Conservation (phyloP, 257 asterid genomes). For the Scutellaria minor region DNA sequence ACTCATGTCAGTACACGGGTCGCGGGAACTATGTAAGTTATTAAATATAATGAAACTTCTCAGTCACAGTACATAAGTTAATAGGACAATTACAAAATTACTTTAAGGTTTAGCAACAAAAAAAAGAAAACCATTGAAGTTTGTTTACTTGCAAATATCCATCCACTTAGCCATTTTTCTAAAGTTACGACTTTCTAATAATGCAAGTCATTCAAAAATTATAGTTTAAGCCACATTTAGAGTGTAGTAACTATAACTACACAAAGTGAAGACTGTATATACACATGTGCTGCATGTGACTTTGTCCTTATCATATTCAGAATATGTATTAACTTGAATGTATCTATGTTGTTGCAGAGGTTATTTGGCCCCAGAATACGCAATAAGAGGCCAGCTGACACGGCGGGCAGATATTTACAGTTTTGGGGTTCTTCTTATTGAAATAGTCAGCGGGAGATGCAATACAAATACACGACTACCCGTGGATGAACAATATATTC, state of each 20-base stretch:
- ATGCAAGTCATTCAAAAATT: background rate
- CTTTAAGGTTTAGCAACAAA: background rate
- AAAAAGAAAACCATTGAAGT: background rate
- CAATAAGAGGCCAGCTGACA: conserved; percentile 85
- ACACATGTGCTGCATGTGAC: background rate
- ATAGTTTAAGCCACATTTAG: background rate
- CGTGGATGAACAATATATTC: conserved; percentile 76
- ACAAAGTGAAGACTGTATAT: background rate
- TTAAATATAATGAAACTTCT: conserved; percentile 20
- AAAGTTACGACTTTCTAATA: background rate
- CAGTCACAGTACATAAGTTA: background rate
- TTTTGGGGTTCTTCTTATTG: conserved; percentile 89
- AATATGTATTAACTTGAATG: conserved; percentile 14
- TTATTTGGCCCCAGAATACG: conserved; percentile 98
- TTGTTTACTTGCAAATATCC: background rate
- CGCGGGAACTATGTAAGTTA: conserved; percentile 92
- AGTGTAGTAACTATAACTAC: background rate
- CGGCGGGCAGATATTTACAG: conserved; percentile 88
- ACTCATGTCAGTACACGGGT: conserved; percentile 97
- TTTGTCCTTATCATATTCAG: background rate
- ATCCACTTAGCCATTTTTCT: background rate
- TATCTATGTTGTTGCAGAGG: conserved; percentile 61
- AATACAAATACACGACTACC: conserved; percentile 84
- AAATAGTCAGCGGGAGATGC: conserved; percentile 94
- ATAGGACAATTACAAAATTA: background rate